Percentiles rank a stretch among this genome's conserved stretches.
Evolutionary conservation across 139 green algal genomes (phyloP).

Genomic region (Yamagishiella unicocca): DNA sequence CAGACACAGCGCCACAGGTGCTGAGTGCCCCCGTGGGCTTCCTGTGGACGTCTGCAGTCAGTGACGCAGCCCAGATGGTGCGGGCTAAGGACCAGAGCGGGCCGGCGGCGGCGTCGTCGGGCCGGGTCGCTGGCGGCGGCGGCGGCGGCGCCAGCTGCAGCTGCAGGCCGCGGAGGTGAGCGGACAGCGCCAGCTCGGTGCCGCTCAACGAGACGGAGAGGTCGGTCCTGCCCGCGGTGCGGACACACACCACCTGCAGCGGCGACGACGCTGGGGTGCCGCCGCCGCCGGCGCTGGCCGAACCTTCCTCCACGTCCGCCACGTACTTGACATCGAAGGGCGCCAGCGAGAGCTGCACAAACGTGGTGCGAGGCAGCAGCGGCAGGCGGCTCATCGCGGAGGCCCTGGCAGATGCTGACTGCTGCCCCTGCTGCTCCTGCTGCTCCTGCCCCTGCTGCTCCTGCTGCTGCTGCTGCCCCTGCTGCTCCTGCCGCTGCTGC

Average conservation of each 20-base stretch:
- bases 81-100: neutral
- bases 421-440: neutral
- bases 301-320: neutral
- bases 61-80: neutral
- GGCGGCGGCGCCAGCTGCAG: neutral
- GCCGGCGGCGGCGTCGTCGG: neutral
- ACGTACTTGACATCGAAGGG: conserved; percentile 47
- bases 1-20: neutral
- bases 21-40: neutral
- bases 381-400: conserved; percentile 6
- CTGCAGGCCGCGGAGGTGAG: neutral
- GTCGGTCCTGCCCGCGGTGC: neutral
- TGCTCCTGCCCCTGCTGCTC: no score
- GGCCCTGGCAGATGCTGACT: neutral
- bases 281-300: neutral
- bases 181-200: neutral
- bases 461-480: no score
- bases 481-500: no score
- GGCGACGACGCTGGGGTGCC: neutral
- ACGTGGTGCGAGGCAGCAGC: neutral
- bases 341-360: conserved; percentile 45
- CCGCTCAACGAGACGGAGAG: neutral
- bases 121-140: neutral
- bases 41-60: neutral
- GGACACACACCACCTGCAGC: neutral